Evolutionary conservation across 352 stramenopile genomes (phyloP).

Genomic region (Globisporangium heterothallicum): DNA sequence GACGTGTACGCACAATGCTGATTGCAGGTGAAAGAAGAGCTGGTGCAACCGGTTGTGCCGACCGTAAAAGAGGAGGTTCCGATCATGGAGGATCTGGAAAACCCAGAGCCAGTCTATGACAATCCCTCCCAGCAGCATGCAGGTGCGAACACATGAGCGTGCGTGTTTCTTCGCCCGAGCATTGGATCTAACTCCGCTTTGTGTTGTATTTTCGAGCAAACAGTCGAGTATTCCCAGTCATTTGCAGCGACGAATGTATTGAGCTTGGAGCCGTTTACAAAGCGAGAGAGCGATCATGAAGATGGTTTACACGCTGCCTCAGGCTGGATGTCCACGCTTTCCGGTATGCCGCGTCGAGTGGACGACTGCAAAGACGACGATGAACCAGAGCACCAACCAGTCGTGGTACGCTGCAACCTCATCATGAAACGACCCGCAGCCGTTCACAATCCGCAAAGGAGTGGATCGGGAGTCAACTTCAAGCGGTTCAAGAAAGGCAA

Average conservation of each 20-base stretch:
- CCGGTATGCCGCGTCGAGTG: slow-evolving; percentile 2
- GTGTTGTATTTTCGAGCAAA: too few relatives aligned
- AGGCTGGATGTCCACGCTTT: slow-evolving; percentile 28
- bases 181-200: too few relatives aligned
- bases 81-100: neutral
- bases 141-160: neutral
- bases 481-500: slow-evolving; percentile 86
- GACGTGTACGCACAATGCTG: too few relatives aligned
- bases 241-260: slow-evolving; percentile 10
- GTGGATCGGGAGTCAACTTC: slow-evolving; percentile 42
- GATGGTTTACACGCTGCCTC: neutral
- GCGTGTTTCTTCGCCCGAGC: too few relatives aligned
- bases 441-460: neutral
- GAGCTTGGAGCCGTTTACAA: slow-evolving; percentile 9
- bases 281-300: neutral
- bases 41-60: neutral
- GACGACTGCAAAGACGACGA: slow-evolving; percentile 20
- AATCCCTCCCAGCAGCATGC: neutral
- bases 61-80: slow-evolving; percentile 6
- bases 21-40: slow-evolving; percentile 6
- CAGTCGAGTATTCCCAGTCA: neutral
- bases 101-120: neutral
- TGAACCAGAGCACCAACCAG: slow-evolving; percentile 27
- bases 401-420: slow-evolving; percentile 46
- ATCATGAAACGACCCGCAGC: slow-evolving; percentile 35